Base-by-base conservation (phyloP, 1,139 yeast genomes). In the Lodderomyces orthopsilosis region DNA sequence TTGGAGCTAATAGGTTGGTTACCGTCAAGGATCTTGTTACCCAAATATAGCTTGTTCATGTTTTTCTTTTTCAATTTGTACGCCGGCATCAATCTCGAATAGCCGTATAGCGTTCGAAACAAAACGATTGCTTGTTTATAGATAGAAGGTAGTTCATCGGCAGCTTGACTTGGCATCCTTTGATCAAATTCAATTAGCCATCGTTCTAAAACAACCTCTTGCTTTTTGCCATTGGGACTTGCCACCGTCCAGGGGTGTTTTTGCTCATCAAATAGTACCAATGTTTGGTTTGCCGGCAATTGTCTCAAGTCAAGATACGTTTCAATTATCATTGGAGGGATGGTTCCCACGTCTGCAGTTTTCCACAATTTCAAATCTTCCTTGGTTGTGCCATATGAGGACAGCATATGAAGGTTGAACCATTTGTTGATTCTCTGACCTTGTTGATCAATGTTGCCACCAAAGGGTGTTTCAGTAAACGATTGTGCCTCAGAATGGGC, bases 171-270 rank as follows among this genome's bases (percentile, higher is more conserved):
- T 7, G 60, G 59, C 19, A 54, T 62, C 42, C 47, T 56, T 40
- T 59, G 59, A 53, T 84, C 91, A 50, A 90, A 78, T 60, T 90
- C 96, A 32, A 93, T 68, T 21, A 89, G 70, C 98, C 98, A 93
- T 46, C 98, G 73, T 59, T 93, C 98, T 46, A 93, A 66, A 2
- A 93, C 96, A 14, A 93, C 79, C 61, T 91, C 98, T 12, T 80
- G 70, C 54, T 83, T 84, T 56, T 76, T 81, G 14, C 61, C 56
- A 22, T 58, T 33, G 6, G 35, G 57, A 2, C 68, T 77, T 40
- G 54, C 74, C 37, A 66, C 80, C 17, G 65, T 68, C 62, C 72
- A 74, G 37, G 72, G 70, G 35, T 59, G 68, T 40, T 58, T 68
- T 27, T 56, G 65, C 14, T 63, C 91, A 45, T 79, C 83, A 28